A percentile compares a stretch with the other conserved stretches of the same genome.
These are phyloP conservation scores for Colletotrichum cuscutae DNA, from an alignment of 2,329 filamentous ascomycete species.

Conservation along the genomic window DNA sequence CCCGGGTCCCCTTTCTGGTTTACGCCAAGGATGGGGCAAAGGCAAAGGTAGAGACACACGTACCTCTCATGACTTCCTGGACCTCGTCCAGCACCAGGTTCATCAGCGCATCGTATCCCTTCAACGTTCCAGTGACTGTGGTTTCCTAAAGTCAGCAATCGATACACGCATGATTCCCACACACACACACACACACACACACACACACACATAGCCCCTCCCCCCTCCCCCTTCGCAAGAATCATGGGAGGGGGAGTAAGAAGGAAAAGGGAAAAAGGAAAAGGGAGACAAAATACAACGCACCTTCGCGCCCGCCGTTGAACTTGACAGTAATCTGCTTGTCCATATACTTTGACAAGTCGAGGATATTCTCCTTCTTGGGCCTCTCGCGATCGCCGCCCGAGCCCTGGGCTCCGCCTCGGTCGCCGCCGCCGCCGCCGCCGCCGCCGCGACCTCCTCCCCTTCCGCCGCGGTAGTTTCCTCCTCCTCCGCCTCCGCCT, in stretches of 20 bases:
- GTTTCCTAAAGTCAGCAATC: neutral
- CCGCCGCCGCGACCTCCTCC: conserved; percentile 54
- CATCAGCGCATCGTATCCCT: conserved; percentile 98
- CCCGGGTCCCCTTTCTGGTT: too few relatives aligned
- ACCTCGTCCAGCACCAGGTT: conserved; percentile 97
- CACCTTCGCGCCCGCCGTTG: conserved; percentile 91
- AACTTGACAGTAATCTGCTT: conserved; percentile 97
- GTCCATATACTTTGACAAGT: conserved; percentile 96
- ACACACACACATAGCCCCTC: too few relatives aligned
- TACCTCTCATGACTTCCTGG: conserved; percentile 89
- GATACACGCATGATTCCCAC: too few relatives aligned
- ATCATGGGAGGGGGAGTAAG: too few relatives aligned
- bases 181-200: too few relatives aligned
- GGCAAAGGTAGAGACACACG: conserved; percentile 36
- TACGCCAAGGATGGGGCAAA: too few relatives aligned
- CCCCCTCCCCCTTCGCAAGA: too few relatives aligned
- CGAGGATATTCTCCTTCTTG: conserved; percentile 99
- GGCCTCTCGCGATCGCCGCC: conserved; percentile 72
- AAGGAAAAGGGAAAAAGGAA: neutral
- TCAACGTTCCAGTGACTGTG: conserved; percentile 85
- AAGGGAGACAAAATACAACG: conserved; percentile 36
- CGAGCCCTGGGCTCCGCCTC: conserved; percentile 42
- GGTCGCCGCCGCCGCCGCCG: conserved; percentile 52
- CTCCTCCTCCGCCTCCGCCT: conserved; percentile 55
- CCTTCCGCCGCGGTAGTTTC: conserved; percentile 57